Evolutionary conservation across 768 basidiomycete species (phyloP).

Genomic region (Termitomyces sp.): DNA sequence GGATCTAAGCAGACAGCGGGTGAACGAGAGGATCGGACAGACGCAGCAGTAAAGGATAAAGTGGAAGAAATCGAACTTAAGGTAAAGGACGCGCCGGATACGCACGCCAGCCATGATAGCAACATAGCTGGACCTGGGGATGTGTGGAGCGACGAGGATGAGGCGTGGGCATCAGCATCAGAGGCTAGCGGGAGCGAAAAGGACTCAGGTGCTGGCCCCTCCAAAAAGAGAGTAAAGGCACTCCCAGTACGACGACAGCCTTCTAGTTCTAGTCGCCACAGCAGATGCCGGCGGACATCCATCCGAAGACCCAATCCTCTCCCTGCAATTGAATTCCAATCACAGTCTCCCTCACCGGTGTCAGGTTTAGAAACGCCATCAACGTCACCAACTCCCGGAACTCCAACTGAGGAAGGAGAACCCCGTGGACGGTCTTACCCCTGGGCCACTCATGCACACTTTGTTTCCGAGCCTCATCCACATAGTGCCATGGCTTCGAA

Average conservation of each 20-base stretch:
- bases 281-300: conserved; percentile 15
- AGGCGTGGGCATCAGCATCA: conserved; percentile 69
- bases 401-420: conserved; percentile 9
- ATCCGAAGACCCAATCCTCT: conserved; percentile 12
- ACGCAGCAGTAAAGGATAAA: conserved; percentile 6
- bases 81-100: conserved; percentile 13
- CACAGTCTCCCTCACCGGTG: not conserved
- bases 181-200: conserved; percentile 37
- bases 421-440: conserved; percentile 11
- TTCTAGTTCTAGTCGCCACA: conserved; percentile 9
- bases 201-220: not conserved
- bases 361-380: conserved; percentile 2
- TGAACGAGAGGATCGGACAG: conserved; percentile 10
- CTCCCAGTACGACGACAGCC: conserved; percentile 9
- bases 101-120: conserved; percentile 15
- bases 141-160: conserved; percentile 47
- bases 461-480: conserved; percentile 1
- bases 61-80: conserved; percentile 14
- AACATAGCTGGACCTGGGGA: conserved; percentile 10
- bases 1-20: conserved; percentile 10
- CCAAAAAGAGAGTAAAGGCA: conserved; percentile 16
- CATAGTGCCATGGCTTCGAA: not conserved
- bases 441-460: not conserved
- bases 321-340: not conserved
- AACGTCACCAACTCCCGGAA: conserved; percentile 9